These are phyloP conservation scores for Colletotrichum camelliae DNA, from an alignment of 2,329 filamentous ascomycete genomes.

Conservation along the genomic window DNA sequence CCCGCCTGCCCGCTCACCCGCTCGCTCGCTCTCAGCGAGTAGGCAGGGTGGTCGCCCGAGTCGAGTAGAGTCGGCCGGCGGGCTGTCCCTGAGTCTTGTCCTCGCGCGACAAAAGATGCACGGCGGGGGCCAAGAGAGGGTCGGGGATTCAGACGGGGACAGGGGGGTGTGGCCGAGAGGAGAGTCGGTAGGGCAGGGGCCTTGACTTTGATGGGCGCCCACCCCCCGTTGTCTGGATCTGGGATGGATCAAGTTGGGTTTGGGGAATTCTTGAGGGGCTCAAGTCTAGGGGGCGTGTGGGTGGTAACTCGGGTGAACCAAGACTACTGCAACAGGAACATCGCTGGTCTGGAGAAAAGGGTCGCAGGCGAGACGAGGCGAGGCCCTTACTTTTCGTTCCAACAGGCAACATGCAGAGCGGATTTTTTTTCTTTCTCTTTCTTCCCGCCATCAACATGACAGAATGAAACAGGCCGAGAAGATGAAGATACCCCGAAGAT, in stretches of 20 bases:
- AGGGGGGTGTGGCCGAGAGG: neutral
- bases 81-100: neutral
- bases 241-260: slow-evolving; percentile 1
- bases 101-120: slow-evolving; percentile 2
- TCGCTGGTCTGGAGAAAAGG: neutral
- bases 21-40: neutral
- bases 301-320: neutral
- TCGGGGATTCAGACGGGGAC: slow-evolving; percentile 8
- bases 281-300: neutral
- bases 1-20: neutral
- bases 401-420: neutral
- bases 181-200: neutral
- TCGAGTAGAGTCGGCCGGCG: neutral
- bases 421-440: neutral
- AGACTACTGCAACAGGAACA: neutral
- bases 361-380: neutral
- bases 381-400: slow-evolving; percentile 10
- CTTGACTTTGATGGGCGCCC: neutral
- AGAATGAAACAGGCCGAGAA: neutral
- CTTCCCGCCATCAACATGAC: neutral
- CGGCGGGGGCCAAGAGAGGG: slow-evolving; percentile 8
- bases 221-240: neutral
- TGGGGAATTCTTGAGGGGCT: slow-evolving; percentile 4
- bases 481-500: neutral
- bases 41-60: slow-evolving; percentile 2